These are phyloP conservation scores for Kwoniella bestiolae DNA, from an alignment of 768 basidiomycete genomes.

Conservation along the genomic window DNA sequence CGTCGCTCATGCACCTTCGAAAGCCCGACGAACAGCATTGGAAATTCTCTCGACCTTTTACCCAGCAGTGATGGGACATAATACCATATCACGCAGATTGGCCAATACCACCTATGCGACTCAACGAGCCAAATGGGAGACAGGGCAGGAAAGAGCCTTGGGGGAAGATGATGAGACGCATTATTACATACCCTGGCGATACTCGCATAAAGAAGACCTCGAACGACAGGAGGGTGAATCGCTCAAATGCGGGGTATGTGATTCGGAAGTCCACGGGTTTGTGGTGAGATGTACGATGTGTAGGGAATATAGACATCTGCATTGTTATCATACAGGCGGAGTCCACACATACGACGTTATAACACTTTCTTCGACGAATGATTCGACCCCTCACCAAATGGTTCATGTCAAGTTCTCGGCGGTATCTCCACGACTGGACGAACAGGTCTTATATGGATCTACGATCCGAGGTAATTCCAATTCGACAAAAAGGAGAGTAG, in stretches of 20 bases:
- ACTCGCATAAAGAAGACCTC: conserved; percentile 27
- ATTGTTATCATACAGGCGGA: conserved; percentile 76
- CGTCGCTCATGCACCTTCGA: conserved; percentile 68
- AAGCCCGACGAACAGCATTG: conserved; percentile 65
- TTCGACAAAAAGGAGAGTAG: conserved; percentile 36
- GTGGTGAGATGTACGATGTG: conserved; percentile 75
- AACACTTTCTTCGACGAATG: conserved; percentile 17
- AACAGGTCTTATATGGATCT: conserved; percentile 22
- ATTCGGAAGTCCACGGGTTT: conserved; percentile 66
- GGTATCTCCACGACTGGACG: conserved; percentile 20
- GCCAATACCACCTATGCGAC: conserved; percentile 57
- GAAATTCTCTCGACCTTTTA: conserved; percentile 67
- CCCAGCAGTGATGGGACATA: conserved; percentile 73
- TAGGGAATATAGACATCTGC: conserved; percentile 71
- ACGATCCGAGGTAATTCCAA: conserved; percentile 4
- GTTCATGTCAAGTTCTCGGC: conserved; percentile 32
- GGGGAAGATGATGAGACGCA: conserved; percentile 40
- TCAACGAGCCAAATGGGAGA: conserved; percentile 37
- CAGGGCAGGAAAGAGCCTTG: conserved; percentile 30
- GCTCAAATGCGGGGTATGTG: conserved; percentile 64
- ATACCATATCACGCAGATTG: conserved; percentile 65
- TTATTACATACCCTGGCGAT: conserved; percentile 43
- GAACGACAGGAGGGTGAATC: too few species aligned
- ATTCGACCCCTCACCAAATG: conserved; percentile 14
- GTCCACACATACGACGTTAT: conserved; percentile 58